These are phyloP conservation scores for Elaphomyces granulatus DNA, from an alignment of 495 filamentous ascomycete genomes.

Conservation along the genomic window DNA sequence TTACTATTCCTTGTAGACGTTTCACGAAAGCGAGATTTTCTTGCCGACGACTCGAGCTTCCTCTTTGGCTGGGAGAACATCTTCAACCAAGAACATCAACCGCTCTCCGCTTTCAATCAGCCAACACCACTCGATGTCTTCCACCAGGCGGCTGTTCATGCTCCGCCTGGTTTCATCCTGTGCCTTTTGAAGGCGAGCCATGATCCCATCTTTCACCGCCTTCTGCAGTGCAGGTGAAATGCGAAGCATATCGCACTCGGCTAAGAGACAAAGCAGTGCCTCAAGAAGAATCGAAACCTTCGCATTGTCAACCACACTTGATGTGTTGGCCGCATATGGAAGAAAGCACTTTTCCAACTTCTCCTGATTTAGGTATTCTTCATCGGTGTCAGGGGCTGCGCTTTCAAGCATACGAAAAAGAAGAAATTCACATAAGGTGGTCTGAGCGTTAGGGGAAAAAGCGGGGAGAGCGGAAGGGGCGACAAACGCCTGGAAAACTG, in stretches of 20 bases:
- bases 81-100: conserved; percentile 24
- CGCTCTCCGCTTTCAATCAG: conserved; percentile 29
- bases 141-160: conserved; percentile 20
- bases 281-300: conserved; percentile 70
- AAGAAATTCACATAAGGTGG: conserved; percentile 50
- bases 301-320: conserved; percentile 55
- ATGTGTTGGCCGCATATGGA: conserved; percentile 52
- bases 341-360: conserved; percentile 56
- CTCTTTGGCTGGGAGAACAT: conserved; percentile 8
- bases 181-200: conserved; percentile 39
- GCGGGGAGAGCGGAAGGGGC: conserved; percentile 36
- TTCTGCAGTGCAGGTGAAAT: conserved; percentile 32
- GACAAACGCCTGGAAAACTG: conserved; percentile 59
- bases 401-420: conserved; percentile 47
- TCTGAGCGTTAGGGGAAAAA: conserved; percentile 31
- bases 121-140: conserved; percentile 26
- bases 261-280: conserved; percentile 48
- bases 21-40: background rate
- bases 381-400: conserved; percentile 34
- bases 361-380: conserved; percentile 36
- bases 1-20: background rate
- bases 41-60: background rate
- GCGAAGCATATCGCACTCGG: conserved; percentile 21
- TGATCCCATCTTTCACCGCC: conserved; percentile 49
- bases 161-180: conserved; percentile 31